Percentiles rank a stretch among this genome's conserved stretches.
These are phyloP conservation scores for Wallemia hederae DNA, from an alignment of 1,284 basidiomycete species.

Conservation along the genomic window DNA sequence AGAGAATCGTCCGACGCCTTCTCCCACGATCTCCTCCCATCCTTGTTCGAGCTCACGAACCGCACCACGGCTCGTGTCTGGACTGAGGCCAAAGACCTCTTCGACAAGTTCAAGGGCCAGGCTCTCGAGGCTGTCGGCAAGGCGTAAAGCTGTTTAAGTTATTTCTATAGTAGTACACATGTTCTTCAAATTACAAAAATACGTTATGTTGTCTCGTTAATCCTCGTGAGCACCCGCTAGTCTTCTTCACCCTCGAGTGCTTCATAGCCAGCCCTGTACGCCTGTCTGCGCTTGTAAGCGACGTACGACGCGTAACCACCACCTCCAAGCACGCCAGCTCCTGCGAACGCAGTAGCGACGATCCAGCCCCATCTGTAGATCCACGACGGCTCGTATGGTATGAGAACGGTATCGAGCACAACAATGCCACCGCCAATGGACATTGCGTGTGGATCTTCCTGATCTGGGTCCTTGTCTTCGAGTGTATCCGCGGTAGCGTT, in stretches of 20 bases:
- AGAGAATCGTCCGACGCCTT: conserved; percentile 94
- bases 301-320: background rate
- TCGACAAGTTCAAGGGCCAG: conserved; percentile 38
- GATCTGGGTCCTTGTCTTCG: conserved; percentile 6
- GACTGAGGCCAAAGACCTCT: conserved; percentile 67
- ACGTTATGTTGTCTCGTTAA: no score
- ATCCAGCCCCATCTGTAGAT: conserved; percentile 32
- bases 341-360: conserved; percentile 2
- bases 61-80: conserved; percentile 44
- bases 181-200: no score
- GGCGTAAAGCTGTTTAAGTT: conserved; percentile 4
- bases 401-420: conserved; percentile 49
- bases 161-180: conserved; percentile 2
- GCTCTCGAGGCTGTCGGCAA: conserved; percentile 15
- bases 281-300: background rate
- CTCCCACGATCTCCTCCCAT: conserved; percentile 62
- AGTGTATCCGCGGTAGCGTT: conserved; percentile 9
- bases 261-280: background rate
- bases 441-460: conserved; percentile 12
- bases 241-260: background rate
- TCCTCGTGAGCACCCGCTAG: background rate
- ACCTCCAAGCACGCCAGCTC: background rate
- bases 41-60: conserved; percentile 45
- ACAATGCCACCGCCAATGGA: conserved; percentile 46
- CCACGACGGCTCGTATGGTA: conserved; percentile 63